phyloP scores from a whole-genome alignment of 768 basidiomycete genomes.

The Rhodotorula kratochvilovae region DNA sequence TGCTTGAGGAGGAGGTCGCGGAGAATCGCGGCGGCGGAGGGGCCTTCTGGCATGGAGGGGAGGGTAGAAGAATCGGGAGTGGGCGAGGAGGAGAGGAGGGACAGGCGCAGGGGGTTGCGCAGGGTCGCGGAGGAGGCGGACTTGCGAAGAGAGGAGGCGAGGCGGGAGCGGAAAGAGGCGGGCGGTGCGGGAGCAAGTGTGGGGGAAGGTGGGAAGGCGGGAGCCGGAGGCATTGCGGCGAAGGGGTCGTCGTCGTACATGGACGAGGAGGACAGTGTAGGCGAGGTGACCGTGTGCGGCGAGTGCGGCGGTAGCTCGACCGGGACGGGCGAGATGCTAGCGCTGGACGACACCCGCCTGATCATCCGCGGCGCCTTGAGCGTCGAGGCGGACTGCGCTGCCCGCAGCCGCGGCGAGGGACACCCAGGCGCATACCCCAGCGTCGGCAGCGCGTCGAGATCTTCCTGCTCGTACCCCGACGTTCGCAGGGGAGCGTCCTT shows the following conservation, averaged over 20 bases:
- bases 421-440: neutral
- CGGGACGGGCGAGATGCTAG: neutral
- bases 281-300: neutral
- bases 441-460: neutral
- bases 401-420: neutral
- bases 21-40: neutral
- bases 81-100: neutral
- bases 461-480: neutral
- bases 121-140: neutral
- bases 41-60: neutral
- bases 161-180: neutral
- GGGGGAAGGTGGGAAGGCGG: neutral
- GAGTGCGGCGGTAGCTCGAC: conserved; percentile 2
- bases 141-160: neutral
- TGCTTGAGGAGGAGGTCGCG: conserved; percentile 10
- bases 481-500: neutral
- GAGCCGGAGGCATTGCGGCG: neutral
- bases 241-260: neutral
- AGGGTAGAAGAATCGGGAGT: neutral
- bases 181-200: neutral
- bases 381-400: neutral
- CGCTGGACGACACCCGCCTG: neutral
- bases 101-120: neutral
- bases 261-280: neutral
- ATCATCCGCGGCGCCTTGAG: neutral